A percentile compares a stretch with the other conserved stretches of the same genome.
phyloP scores from a whole-genome alignment of 2,329 filamentous ascomycete species.

The Talaromyces amestolkiae region DNA sequence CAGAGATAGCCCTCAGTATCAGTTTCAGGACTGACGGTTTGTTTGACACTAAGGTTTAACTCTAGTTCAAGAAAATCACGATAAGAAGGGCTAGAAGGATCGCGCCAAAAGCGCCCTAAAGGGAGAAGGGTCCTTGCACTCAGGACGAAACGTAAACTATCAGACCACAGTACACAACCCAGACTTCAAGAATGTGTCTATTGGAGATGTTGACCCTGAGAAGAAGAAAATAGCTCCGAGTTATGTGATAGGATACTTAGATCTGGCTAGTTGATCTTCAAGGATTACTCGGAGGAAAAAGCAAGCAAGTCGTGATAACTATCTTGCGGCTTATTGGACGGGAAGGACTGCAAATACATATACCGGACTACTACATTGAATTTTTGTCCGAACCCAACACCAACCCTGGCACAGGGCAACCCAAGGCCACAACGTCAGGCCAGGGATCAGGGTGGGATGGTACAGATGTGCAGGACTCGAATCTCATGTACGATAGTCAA shows the following conservation, averaged over 20 bases:
- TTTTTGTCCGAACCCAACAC: background rate
- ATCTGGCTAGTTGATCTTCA: slow-evolving; percentile 9
- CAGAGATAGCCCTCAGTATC: background rate
- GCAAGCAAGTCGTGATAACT: slow-evolving; percentile 13
- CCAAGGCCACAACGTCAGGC: background rate
- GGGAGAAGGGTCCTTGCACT: background rate
- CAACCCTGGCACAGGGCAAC: background rate
- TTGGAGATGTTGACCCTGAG: background rate
- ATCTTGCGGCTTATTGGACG: slow-evolving; percentile 13
- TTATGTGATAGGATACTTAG: background rate
- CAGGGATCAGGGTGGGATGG: background rate
- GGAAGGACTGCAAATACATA: background rate
- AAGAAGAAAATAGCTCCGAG: too few species aligned
- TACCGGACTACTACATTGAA: background rate
- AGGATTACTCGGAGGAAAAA: background rate
- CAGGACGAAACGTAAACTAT: background rate
- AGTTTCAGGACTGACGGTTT: background rate
- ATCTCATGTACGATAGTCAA: background rate
- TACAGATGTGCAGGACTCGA: background rate
- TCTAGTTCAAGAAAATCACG: background rate
- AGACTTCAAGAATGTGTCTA: background rate
- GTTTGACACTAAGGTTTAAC: background rate
- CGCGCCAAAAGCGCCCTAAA: slow-evolving; percentile 8
- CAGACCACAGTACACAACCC: background rate
- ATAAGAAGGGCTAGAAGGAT: background rate